Base-by-base conservation (phyloP, 768 basidiomycete genomes). In the Boletus pseudopeckii region DNA sequence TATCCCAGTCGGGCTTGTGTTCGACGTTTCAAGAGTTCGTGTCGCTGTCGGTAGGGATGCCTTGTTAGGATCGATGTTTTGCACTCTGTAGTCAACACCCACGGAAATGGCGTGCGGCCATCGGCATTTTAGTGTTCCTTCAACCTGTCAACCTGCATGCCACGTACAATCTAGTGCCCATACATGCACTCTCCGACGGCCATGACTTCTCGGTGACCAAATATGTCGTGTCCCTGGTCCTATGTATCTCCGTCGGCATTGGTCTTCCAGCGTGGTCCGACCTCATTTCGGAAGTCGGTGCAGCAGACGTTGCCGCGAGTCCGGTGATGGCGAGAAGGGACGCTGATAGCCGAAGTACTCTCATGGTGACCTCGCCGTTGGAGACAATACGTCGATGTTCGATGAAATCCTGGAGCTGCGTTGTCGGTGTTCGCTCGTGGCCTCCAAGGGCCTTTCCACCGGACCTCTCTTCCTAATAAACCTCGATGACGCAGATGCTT, bases 211-310 rank as follows among this genome's bases (percentile, higher is more conserved):
- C 43, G 39, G 51, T 37, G 11, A 36, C 50, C 49, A 62, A 38
- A 58, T 56, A 33, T 24, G 49, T 45, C 39, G 9, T 7, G 45
- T 50, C 54, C 59, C 50, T 51, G 49, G 46, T 32, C 46, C 53
- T 44, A 26, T 46, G 30, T 40, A 48, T 44, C 37, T 46, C 58
- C 54, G 56, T 64, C 40, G 65, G 50, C 41, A 20, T 54, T 52
- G 52, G 56, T 41, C 41, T 46, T n/a, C 43, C 18, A 20, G 14
- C 2, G 6, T 50, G 5, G 34, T 43, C 50, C 40, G 41, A 20
- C 24, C 30, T 38, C 41, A 26, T 40, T 50, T 48, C 51, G 34
- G 48, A n/a, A 39, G 44, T 50, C 33, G 57, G 61, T 34, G 58
- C 64, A 15, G 51, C 64, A 5, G 18, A 39, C 30, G 56, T 58